Conservation (phyloP, 306 rosid species). For the Mucuna pruriens region DNA sequence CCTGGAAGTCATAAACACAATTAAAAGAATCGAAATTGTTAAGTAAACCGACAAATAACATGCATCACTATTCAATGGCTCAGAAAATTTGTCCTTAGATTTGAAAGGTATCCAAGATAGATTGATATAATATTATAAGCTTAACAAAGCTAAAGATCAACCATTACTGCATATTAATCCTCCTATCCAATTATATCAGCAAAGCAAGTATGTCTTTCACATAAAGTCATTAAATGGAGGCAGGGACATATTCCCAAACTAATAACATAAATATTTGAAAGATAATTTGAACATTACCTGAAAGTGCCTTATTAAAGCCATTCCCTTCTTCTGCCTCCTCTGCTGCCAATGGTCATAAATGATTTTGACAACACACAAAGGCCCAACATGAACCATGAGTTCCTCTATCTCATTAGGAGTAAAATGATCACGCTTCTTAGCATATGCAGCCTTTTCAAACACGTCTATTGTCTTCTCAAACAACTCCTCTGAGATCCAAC, state of each 20-base stretch:
- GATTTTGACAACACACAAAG: conserved; percentile 49
- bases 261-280: conserved; percentile 5
- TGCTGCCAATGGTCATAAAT: conserved; percentile 79
- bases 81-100: background rate
- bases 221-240: conserved; percentile 1
- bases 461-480: conserved; percentile 84
- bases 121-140: background rate
- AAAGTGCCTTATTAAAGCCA: conserved; percentile 88
- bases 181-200: background rate
- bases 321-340: conserved; percentile 79
- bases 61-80: background rate
- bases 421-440: conserved; percentile 66
- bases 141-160: conserved; percentile 17
- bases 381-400: conserved; percentile 57
- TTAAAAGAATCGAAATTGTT: background rate
- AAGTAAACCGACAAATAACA: background rate
- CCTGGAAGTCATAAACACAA: background rate
- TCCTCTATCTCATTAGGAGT: conserved; percentile 77
- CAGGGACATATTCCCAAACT: conserved; percentile 13
- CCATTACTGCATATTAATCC: background rate
- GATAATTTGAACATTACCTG: conserved; percentile 64
- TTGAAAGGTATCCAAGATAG: background rate
- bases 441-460: conserved; percentile 91
- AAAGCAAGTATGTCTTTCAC: conserved; percentile 19
- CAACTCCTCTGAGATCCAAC: conserved; percentile 56